A percentile compares a stretch with the other conserved stretches of the same genome.
phyloP scores from a whole-genome alignment of 192 early-diverging fungal genomes.

The Podila minutissima region DNA sequence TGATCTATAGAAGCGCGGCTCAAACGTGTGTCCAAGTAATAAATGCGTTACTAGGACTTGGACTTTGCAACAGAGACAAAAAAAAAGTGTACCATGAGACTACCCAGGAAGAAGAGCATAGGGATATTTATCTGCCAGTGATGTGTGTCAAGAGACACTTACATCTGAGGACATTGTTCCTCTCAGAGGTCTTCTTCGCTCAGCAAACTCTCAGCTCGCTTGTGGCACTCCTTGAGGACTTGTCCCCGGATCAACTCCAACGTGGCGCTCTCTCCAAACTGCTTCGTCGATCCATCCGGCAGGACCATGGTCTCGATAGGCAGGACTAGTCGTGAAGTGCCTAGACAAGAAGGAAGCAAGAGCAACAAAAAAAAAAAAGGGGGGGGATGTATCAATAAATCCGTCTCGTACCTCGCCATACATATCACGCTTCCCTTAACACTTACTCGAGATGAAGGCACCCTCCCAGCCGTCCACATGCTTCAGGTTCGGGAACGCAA shows the following conservation, averaged over 20 bases:
- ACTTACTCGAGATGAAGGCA: slow-evolving; percentile 74
- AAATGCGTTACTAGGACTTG: background rate
- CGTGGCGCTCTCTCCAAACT: slow-evolving; percentile 19
- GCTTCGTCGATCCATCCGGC: slow-evolving; percentile 37
- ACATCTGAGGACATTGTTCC: background rate
- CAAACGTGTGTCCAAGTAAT: slow-evolving; percentile 24
- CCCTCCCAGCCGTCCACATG: slow-evolving; percentile 68
- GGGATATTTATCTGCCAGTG: background rate
- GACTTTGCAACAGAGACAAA: background rate
- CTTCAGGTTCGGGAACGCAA: slow-evolving; percentile 61
- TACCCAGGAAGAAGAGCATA: background rate
- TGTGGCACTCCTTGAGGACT: slow-evolving; percentile 45
- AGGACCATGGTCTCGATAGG: slow-evolving; percentile 59
- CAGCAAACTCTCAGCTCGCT: slow-evolving; percentile 10
- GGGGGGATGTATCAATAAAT: background rate
- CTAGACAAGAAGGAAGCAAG: slow-evolving; percentile 19
- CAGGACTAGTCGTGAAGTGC: slow-evolving; percentile 63
- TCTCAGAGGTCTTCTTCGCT: background rate
- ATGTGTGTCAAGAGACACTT: background rate
- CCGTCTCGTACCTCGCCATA: background rate
- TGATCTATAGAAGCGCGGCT: slow-evolving; percentile 8
- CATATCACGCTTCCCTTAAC: no score
- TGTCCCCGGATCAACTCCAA: slow-evolving; percentile 23
- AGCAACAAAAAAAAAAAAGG: background rate
- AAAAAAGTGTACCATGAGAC: background rate